A percentile compares a stretch with the other conserved stretches of the same genome.
Evolutionary conservation across 371 early-diverging fungal genomes (phyloP).

Genomic region (Sporodiniella umbellata): DNA sequence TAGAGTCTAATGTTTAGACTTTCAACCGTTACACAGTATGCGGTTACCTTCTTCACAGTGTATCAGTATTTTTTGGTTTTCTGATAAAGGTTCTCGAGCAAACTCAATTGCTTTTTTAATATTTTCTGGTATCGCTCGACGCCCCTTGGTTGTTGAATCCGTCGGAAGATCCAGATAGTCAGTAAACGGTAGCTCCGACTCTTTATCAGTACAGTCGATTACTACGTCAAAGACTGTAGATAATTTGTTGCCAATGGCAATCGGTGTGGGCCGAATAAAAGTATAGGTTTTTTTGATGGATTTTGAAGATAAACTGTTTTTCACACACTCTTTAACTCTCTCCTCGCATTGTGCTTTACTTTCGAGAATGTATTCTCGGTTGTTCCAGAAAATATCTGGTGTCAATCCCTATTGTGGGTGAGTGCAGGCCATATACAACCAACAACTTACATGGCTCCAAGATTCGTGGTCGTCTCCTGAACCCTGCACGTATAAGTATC

Average conservation of each 20-base stretch:
- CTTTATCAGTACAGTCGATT: slow-evolving; percentile 60
- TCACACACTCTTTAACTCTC: slow-evolving; percentile 41
- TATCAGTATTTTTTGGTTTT: slow-evolving; percentile 40
- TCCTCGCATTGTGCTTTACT: slow-evolving; percentile 46
- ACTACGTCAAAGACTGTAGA: slow-evolving; percentile 53
- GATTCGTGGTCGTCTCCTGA: slow-evolving; percentile 87
- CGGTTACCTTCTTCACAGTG: slow-evolving; percentile 49
- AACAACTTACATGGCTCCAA: slow-evolving; percentile 61
- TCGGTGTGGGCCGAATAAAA: slow-evolving; percentile 51
- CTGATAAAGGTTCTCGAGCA: slow-evolving; percentile 26
- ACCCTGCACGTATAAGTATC: slow-evolving; percentile 83
- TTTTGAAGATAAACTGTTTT: slow-evolving; percentile 6
- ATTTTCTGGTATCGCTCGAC: slow-evolving; percentile 46
- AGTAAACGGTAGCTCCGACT: slow-evolving; percentile 14
- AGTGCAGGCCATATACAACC: neutral
- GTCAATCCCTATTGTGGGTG: slow-evolving; percentile 51
- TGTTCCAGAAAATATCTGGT: slow-evolving; percentile 70
- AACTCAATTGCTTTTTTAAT: slow-evolving; percentile 58
- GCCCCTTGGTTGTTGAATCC: slow-evolving; percentile 74
- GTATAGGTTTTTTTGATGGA: slow-evolving; percentile 20
- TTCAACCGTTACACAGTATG: slow-evolving; percentile 6
- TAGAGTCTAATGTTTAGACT: neutral
- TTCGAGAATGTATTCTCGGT: slow-evolving; percentile 46
- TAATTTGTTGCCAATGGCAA: slow-evolving; percentile 47
- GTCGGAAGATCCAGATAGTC: slow-evolving; percentile 60